Evolutionary conservation across 1,284 basidiomycete genomes (phyloP), one percentile per base, ranked within the genome.

Genomic region (Ustilago tritici): DNA sequence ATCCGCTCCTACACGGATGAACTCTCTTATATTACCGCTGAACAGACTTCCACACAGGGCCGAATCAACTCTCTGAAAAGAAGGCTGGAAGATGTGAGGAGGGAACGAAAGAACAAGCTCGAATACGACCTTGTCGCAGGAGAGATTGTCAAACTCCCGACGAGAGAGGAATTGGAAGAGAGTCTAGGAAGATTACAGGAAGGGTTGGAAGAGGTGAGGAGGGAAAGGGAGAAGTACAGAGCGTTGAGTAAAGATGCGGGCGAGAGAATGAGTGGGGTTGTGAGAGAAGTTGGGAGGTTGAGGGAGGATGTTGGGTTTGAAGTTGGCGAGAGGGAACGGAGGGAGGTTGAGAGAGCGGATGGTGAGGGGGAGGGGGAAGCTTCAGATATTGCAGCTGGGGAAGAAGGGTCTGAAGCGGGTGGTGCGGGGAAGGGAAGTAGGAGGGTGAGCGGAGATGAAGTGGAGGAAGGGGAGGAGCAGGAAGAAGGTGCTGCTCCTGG

Each of bases 61-160:
- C 55, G 72, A 6, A 81, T 81, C 32, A 53, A 68, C 12, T 54
- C 58, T 41, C 57, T 81, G n/a, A 81, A 81, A 56, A 55, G 50
- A 23, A 57, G 56, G n/a, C 56, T 82, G 28, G 62, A 67, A 32
- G 66, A 76, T 36, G 80, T 77, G 14, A 49, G 78, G 17, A 58
- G 76, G 41, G 77, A 80, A 12, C 50, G 80, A 28, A 70, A 67
- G 64, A 79, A 82, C 58, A 82, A 82, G 79, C 52, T 82, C 7
- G 76, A 79, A 54, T 82, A 82, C 70, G 80, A 82, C 40, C 62
- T 77, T 35, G 63, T 82, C 4, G 79, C 79, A 19, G 66, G 73
- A 17, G 76, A 79, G 56, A 79, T 82, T 17, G 68, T 71, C 23
- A 68, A 68, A 49, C 56, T 78, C 43, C 76, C 70, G 1, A 79